Percentiles rank a stretch among this genome's conserved stretches.
Evolutionary conservation across 768 basidiomycete genomes (phyloP).

Genomic region (Butyriboletus loyo): DNA sequence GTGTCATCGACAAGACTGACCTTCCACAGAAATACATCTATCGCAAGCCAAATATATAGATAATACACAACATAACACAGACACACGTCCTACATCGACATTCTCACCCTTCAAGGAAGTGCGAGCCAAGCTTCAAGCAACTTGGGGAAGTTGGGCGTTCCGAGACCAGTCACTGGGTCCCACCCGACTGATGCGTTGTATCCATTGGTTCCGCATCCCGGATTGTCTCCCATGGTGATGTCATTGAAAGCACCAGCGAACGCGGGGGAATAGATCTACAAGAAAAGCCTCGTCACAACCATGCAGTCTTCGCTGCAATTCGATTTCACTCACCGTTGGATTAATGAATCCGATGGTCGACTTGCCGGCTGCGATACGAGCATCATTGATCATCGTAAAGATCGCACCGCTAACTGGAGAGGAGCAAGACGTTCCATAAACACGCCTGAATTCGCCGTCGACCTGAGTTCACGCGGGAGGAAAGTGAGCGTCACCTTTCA

Average conservation of each 20-base stretch:
- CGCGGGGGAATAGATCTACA: slow-evolving; percentile 16
- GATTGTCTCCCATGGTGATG: slow-evolving; percentile 21
- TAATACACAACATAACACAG: not conserved
- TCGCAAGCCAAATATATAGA: not conserved
- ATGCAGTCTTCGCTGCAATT: not conserved
- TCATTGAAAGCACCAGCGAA: slow-evolving; percentile 20
- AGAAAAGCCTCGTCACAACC: not conserved
- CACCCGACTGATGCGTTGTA: slow-evolving; percentile 24
- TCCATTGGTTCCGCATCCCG: slow-evolving; percentile 29
- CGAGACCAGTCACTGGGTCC: slow-evolving; percentile 36
- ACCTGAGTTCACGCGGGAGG: slow-evolving; percentile 21
- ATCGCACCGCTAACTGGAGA: slow-evolving; percentile 33
- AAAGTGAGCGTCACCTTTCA: not conserved
- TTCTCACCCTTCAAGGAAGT: no score
- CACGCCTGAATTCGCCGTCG: slow-evolving; percentile 33
- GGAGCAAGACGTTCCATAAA: slow-evolving; percentile 34
- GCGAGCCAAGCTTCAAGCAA: slow-evolving; percentile 42
- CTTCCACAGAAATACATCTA: not conserved
- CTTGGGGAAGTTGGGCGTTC: slow-evolving; percentile 47
- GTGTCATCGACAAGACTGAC: not conserved
- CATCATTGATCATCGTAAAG: slow-evolving; percentile 38
- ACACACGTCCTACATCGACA: not conserved
- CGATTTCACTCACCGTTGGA: slow-evolving; percentile 39
- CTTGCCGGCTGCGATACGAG: slow-evolving; percentile 32
- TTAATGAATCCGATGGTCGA: slow-evolving; percentile 42